Evolutionary conservation across 2,329 filamentous ascomycete genomes (phyloP).

Genomic region (Verticillium dahliae): DNA sequence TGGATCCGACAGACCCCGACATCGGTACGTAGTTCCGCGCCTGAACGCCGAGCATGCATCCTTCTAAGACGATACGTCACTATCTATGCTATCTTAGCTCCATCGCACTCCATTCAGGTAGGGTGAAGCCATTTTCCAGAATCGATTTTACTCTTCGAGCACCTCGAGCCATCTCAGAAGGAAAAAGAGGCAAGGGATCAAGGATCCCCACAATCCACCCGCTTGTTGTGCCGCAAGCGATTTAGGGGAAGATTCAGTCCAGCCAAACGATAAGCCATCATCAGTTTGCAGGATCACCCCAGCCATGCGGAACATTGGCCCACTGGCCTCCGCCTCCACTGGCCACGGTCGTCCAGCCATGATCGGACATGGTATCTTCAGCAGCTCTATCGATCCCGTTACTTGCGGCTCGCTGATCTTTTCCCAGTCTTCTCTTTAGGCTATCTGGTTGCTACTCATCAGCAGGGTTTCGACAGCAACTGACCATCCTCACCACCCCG

Average conservation of each 20-base stretch:
- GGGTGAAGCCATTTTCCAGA: neutral
- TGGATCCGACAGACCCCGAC: neutral
- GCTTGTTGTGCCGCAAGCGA: too few relatives aligned
- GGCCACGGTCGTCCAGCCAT: neutral
- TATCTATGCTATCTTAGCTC: conserved; percentile 4
- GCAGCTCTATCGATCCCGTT: neutral
- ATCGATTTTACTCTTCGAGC: neutral
- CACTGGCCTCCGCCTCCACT: neutral
- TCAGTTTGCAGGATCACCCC: neutral
- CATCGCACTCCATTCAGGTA: neutral
- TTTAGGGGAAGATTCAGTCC: neutral
- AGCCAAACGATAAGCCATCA: neutral
- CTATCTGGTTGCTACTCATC: neutral
- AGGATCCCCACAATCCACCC: too few relatives aligned
- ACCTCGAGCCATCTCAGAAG: too few relatives aligned
- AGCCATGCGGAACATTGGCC: neutral
- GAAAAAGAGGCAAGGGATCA: too few relatives aligned
- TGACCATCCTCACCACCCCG: neutral
- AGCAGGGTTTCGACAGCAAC: neutral
- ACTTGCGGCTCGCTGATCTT: neutral
- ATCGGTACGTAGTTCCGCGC: neutral
- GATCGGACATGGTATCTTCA: neutral
- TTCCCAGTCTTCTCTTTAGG: neutral
- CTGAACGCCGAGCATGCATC: neutral
- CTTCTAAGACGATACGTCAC: neutral